Evolutionary conservation across 1,284 basidiomycete genomes (phyloP).

Genomic region (Omphalotus olearius): DNA sequence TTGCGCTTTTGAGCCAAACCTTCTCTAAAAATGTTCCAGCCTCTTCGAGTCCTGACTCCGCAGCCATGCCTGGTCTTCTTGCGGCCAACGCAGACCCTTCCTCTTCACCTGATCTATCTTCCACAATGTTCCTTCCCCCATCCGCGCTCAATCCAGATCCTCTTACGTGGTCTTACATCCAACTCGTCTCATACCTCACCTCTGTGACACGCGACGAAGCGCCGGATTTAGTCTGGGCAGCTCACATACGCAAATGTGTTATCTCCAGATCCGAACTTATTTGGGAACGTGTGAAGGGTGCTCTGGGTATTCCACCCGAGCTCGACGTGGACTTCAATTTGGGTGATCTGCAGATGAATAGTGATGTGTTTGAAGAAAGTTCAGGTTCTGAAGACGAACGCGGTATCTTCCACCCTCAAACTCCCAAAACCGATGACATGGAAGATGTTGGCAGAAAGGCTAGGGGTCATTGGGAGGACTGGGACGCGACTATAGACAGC

Average conservation of each 20-base stretch:
- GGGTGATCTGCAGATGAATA: slow-evolving; percentile 12
- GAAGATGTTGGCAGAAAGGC: slow-evolving; percentile 33
- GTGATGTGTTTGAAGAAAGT: slow-evolving; percentile 21
- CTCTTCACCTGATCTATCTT: background rate
- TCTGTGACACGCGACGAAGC: slow-evolving; percentile 52
- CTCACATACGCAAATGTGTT: slow-evolving; percentile 61
- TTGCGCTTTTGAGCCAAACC: slow-evolving; percentile 66
- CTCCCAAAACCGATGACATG: slow-evolving; percentile 29
- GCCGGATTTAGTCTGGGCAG: slow-evolving; percentile 61
- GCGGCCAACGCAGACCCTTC: slow-evolving; percentile 15
- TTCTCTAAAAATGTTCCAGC: slow-evolving; percentile 35
- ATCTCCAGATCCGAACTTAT: slow-evolving; percentile 69
- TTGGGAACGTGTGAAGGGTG: slow-evolving; percentile 79
- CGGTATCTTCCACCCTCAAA: slow-evolving; percentile 16
- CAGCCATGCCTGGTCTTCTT: slow-evolving; percentile 6
- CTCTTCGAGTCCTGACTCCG: slow-evolving; percentile 9
- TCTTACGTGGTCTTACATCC: slow-evolving; percentile 51
- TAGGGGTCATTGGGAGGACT: slow-evolving; percentile 37
- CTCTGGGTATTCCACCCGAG: slow-evolving; percentile 73
- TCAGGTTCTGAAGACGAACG: slow-evolving; percentile 18
- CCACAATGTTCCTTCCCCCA: slow-evolving; percentile 15
- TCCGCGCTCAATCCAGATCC: slow-evolving; percentile 34
- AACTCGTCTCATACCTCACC: slow-evolving; percentile 59
- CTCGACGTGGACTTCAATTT: slow-evolving; percentile 53
- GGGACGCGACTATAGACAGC: slow-evolving; percentile 25